These are phyloP conservation scores for Boletus pseudo-olivaceus DNA, from an alignment of 768 basidiomycete species.

Conservation along the genomic window DNA sequence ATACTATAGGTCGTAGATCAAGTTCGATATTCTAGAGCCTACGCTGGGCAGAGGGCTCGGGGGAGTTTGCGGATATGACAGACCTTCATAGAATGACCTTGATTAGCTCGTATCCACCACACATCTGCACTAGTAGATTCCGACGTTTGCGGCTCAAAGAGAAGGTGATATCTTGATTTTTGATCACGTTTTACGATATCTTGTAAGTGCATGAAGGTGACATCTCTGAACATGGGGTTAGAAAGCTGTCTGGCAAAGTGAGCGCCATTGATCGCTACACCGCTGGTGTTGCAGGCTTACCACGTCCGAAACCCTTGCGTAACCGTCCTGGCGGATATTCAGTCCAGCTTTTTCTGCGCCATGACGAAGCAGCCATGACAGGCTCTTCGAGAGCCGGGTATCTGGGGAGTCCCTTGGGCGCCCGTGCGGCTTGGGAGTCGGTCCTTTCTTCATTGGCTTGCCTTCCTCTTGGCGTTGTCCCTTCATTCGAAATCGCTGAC, in stretches of 20 bases:
- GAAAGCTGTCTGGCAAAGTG: constrained; percentile 47
- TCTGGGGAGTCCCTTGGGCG: constrained; percentile 61
- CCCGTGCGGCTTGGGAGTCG: constrained; percentile 51
- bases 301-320: constrained; percentile 75
- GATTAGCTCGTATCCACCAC: constrained; percentile 92
- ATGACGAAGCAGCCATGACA: constrained; percentile 91
- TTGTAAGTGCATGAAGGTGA: constrained; percentile 54
- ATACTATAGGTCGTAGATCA: constrained; percentile 57
- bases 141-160: constrained; percentile 45
- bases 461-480: constrained; percentile 8
- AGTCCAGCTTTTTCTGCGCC: constrained; percentile 76
- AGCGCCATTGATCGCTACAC: background rate
- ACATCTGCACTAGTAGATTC: constrained; percentile 32
- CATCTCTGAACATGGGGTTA: constrained; percentile 60
- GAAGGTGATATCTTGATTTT: constrained; percentile 63
- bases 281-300: constrained; percentile 46
- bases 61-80: constrained; percentile 7
- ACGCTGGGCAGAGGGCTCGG: background rate
- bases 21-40: constrained; percentile 57
- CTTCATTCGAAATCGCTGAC: constrained; percentile 5
- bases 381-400: constrained; percentile 74
- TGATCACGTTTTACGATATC: constrained; percentile 63
- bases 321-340: constrained; percentile 79
- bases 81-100: constrained; percentile 85
- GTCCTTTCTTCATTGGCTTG: constrained; percentile 8